These are phyloP conservation scores for Mucor plumbeus DNA, from an alignment of 371 early-diverging fungal genomes.

Conservation along the genomic window DNA sequence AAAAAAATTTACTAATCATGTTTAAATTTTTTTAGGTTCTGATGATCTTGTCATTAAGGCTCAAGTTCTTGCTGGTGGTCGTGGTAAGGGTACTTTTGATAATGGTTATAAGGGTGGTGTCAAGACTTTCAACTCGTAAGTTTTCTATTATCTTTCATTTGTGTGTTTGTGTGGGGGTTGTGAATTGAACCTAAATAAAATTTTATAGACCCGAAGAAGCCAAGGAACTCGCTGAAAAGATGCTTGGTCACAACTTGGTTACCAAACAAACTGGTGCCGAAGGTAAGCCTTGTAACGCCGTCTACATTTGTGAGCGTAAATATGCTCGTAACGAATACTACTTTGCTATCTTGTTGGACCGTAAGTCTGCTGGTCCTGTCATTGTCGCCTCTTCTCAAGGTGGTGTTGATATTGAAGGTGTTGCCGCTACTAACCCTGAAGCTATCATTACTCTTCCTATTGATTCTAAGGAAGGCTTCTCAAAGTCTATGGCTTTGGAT, in stretches of 20 bases:
- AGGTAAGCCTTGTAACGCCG: constrained; percentile 94
- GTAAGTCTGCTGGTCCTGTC: constrained; percentile 92
- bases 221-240: constrained; percentile 87
- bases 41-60: constrained; percentile 97
- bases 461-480: constrained; percentile 74
- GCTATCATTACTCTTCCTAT: constrained; percentile 88
- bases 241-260: constrained; percentile 95
- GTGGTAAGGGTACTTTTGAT: constrained; percentile 97
- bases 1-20: constrained; percentile 9
- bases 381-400: constrained; percentile 96
- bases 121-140: constrained; percentile 89
- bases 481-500: constrained; percentile 66
- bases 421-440: constrained; percentile 93
- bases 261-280: constrained; percentile 98
- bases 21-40: constrained; percentile 49
- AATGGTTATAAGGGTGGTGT: constrained; percentile 97
- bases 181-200: neutral
- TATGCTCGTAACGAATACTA: constrained; percentile 96
- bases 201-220: constrained; percentile 83
- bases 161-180: constrained; percentile 6
- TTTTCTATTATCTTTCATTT: constrained; percentile 13
- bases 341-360: constrained; percentile 98
- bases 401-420: constrained; percentile 97
- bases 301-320: constrained; percentile 94
- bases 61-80: constrained; percentile 98